A percentile compares a stretch with the other conserved stretches of the same genome.
Evolutionary conservation across 2,329 filamentous ascomycete genomes (phyloP).

Genomic region (Colletotrichum orchidophilum): DNA sequence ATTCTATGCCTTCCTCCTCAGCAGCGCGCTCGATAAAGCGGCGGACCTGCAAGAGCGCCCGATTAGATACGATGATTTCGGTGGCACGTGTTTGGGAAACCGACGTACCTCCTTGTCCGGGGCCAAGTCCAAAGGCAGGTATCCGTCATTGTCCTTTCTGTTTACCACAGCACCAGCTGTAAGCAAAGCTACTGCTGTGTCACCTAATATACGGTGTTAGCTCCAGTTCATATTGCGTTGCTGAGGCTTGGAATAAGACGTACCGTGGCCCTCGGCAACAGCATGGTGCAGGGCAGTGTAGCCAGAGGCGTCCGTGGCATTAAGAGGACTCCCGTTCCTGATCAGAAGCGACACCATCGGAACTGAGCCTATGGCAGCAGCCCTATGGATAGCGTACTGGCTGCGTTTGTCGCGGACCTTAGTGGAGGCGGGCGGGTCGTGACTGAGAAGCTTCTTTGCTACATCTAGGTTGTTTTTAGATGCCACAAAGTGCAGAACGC

Average conservation of each 20-base stretch:
- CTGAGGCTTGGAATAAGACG: slow-evolving; percentile 33
- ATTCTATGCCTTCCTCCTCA: slow-evolving; percentile 83
- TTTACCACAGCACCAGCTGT: slow-evolving; percentile 86
- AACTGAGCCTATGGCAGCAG: slow-evolving; percentile 88
- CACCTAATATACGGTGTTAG: slow-evolving; percentile 57
- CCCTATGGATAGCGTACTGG: slow-evolving; percentile 91
- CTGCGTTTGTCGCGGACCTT: slow-evolving; percentile 85
- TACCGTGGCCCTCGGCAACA: slow-evolving; percentile 77
- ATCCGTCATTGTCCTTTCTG: slow-evolving; percentile 78
- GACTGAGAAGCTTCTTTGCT: slow-evolving; percentile 78
- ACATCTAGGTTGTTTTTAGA: slow-evolving; percentile 90
- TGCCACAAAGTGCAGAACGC: slow-evolving; percentile 88
- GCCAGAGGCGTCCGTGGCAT: slow-evolving; percentile 83
- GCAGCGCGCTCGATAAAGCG: slow-evolving; percentile 81
- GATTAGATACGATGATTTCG: neutral
- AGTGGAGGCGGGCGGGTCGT: slow-evolving; percentile 76
- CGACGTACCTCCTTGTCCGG: slow-evolving; percentile 81
- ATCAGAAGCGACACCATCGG: slow-evolving; percentile 86
- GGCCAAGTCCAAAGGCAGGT: slow-evolving; percentile 80
- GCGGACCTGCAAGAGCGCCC: slow-evolving; percentile 62
- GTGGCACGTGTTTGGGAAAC: no score
- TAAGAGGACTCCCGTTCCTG: slow-evolving; percentile 80
- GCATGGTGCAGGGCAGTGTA: slow-evolving; percentile 92
- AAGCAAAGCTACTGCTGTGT: slow-evolving; percentile 83
- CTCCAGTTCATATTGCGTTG: neutral